A percentile compares a stretch with the other conserved stretches of the same genome.
Conservation (phyloP, 495 filamentous ascomycete genomes). For the Tuber umbilicatum region DNA sequence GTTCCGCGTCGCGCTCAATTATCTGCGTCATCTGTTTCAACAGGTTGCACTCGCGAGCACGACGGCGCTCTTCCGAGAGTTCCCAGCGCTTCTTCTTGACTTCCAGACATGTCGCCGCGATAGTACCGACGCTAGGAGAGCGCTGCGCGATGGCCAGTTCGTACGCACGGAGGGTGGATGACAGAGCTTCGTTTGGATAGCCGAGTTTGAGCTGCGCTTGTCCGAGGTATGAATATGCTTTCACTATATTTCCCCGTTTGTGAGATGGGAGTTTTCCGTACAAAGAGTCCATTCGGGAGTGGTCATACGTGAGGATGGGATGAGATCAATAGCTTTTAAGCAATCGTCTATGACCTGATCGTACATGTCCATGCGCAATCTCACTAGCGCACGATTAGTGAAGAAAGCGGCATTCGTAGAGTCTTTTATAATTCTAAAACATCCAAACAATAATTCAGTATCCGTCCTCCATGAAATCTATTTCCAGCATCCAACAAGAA, state of each 20-base stretch:
- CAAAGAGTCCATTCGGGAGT: not conserved
- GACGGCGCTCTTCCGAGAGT: constrained; percentile 47
- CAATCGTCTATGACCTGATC: constrained; percentile 77
- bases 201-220: constrained; percentile 71
- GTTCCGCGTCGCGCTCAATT: constrained; percentile 31
- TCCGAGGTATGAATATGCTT: constrained; percentile 76
- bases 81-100: constrained; percentile 77
- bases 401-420: constrained; percentile 57
- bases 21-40: constrained; percentile 49
- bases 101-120: constrained; percentile 61
- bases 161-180: constrained; percentile 67
- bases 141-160: constrained; percentile 53
- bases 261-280: not conserved
- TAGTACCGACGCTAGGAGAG: constrained; percentile 52
- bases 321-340: constrained; percentile 61
- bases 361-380: constrained; percentile 64
- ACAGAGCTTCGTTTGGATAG: constrained; percentile 67
- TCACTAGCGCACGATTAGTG: constrained; percentile 85
- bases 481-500: not conserved
- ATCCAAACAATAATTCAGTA: not conserved
- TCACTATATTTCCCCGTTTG: constrained; percentile 48
- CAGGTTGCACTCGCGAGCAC: constrained; percentile 44
- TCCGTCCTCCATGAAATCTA: not conserved
- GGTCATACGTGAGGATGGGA: constrained; percentile 47
- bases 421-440: constrained; percentile 52